phyloP scores from a whole-genome alignment of 2,329 filamentous ascomycete genomes.

The Aspergillus vadensis region DNA sequence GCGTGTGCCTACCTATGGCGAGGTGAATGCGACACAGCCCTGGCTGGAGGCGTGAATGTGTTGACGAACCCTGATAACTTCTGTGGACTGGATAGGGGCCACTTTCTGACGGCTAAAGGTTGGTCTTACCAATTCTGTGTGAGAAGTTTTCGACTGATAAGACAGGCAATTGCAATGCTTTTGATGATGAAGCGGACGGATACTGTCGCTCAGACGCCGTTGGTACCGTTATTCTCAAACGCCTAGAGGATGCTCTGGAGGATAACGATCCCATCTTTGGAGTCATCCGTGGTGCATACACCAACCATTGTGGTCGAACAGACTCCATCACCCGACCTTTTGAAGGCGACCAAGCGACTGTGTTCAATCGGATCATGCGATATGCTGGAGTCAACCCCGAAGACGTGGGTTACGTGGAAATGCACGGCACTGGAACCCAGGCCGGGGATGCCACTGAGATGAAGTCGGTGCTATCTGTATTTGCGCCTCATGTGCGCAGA shows the following conservation, averaged over 20 bases:
- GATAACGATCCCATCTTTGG: conserved; percentile 73
- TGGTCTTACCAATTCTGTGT: neutral
- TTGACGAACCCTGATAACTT: conserved; percentile 82
- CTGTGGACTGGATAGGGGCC: conserved; percentile 71
- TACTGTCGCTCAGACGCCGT: conserved; percentile 80
- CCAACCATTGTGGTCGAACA: conserved; percentile 79
- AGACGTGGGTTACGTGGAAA: conserved; percentile 81
- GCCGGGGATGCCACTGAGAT: conserved; percentile 80
- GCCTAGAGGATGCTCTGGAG: conserved; percentile 73
- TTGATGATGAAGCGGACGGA: conserved; percentile 77
- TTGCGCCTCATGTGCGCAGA: conserved; percentile 51
- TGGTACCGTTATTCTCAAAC: conserved; percentile 74
- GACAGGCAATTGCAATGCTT: conserved; percentile 75
- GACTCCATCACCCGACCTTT: conserved; percentile 84
- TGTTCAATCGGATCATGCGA: conserved; percentile 70
- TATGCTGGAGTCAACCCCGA: conserved; percentile 73
- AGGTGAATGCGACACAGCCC: conserved; percentile 77
- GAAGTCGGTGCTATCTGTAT: conserved; percentile 69
- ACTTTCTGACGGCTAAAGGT: conserved; percentile 64
- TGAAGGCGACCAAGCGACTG: conserved; percentile 69
- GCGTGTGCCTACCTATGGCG: conserved; percentile 73
- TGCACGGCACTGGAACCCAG: conserved; percentile 88
- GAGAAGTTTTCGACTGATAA: neutral
- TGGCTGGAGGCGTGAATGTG: conserved; percentile 74
- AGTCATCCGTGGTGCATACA: conserved; percentile 72